Base-by-base conservation (phyloP, 805 yeast genomes). In the Cephaloascus albidus region DNA sequence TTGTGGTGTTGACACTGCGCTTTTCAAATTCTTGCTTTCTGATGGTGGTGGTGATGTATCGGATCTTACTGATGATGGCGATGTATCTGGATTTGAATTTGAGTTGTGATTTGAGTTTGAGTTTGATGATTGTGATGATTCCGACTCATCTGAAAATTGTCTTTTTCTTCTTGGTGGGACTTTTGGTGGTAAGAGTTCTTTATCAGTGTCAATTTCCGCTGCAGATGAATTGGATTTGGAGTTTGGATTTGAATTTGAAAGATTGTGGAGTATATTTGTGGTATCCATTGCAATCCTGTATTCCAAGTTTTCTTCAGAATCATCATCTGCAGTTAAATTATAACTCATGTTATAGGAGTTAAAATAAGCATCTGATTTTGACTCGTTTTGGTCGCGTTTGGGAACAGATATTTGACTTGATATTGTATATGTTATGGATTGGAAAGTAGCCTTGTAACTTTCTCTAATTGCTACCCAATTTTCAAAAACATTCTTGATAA, bases 401-500 rank as follows among this genome's bases (percentile, higher is more conserved):
- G n/a, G n/a, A n/a, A n/a, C n/a, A n/a, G n/a, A n/a, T n/a, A n/a
- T n/a, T n/a, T n/a, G n/a, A n/a, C n/a, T n/a, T n/a, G n/a, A n/a
- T n/a, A n/a, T n/a, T n/a, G n/a, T n/a, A n/a, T n/a, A n/a, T n/a
- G n/a, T n/a, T 16, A 52, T 38, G 3, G 45, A 38, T 18, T 15
- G 38, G 35, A 20, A 42, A 12, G 37, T 39, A 10, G 32, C 18
- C 19, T 6, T 5, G 17, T 40, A 52, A 18, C 10, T 36, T 45
- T 31, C 36, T 14, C 39, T 45, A 10, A 74, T 54, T 3, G 47
- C 45, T 2, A 50, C 54, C 79, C 83, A 82, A 46, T 65, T 52
- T 27, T 65, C 74, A 32, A 81, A 48, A 4, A 81, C 46, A 43
- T 74, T 77, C 40, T 68, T 70, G 17, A 78, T 57, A 41, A 72